Conservation (phyloP, 345 rosid species). For the Citrus sinensis region DNA sequence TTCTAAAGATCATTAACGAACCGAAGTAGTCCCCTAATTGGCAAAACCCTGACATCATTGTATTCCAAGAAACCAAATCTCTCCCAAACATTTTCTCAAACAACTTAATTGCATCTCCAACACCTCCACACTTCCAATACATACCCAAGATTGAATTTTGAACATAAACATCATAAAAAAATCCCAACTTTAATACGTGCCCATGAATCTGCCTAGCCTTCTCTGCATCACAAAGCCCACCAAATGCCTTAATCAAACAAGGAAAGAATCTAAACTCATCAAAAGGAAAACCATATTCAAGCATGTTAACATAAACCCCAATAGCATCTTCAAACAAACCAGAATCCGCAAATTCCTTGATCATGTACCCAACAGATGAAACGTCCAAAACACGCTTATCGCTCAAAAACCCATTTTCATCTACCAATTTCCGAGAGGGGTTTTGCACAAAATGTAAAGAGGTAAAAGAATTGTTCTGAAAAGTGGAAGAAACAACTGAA, state of each 20-base stretch:
- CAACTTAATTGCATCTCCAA: constrained; percentile 24
- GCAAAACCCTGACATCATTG: constrained; percentile 38
- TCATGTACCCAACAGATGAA: constrained; percentile 16
- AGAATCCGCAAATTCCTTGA: constrained; percentile 23
- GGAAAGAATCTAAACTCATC: constrained; percentile 34
- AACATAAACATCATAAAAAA: constrained; percentile 26
- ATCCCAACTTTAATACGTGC: constrained; percentile 35
- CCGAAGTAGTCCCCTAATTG: constrained; percentile 19
- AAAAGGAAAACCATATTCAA: constrained; percentile 31
- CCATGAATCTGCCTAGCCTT: constrained; percentile 38
- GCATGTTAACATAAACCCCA: constrained; percentile 25
- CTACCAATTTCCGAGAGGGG: constrained; percentile 7
- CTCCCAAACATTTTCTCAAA: constrained; percentile 35
- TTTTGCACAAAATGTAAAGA: not conserved
- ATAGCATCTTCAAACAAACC: constrained; percentile 40
- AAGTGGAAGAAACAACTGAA: not conserved
- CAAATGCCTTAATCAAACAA: constrained; percentile 40
- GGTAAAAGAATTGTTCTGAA: not conserved
- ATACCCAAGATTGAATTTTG: constrained; percentile 30
- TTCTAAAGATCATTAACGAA: constrained; percentile 25
- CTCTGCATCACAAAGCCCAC: constrained; percentile 22
- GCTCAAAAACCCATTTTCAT: not conserved
- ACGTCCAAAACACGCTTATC: constrained; percentile 17
- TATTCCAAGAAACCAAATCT: constrained; percentile 42
- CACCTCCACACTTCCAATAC: constrained; percentile 29